Evolutionary conservation across 495 filamentous ascomycete genomes (phyloP).

Genomic region (Trichoderma orchidacearum): DNA sequence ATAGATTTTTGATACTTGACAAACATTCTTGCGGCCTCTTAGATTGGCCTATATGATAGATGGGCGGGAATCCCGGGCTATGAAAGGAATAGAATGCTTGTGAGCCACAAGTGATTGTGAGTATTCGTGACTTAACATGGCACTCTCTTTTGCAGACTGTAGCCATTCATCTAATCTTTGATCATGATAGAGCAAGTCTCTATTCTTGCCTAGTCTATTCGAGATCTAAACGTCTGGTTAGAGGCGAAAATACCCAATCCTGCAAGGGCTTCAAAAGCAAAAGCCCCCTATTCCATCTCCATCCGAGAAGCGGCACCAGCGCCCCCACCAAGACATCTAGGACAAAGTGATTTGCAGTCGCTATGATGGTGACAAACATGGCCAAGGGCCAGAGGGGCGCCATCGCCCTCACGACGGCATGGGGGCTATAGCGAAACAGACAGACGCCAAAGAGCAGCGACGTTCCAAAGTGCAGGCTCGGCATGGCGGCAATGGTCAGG

Average conservation of each 20-base stretch:
- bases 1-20: no score
- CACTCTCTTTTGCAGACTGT: no score
- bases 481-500: background rate
- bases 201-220: background rate
- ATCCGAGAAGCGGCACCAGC: background rate
- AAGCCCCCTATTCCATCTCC: background rate
- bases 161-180: no score
- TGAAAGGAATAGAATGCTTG: no score
- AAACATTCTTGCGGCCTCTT: no score
- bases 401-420: background rate
- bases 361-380: background rate
- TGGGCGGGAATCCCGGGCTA: no score
- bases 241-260: background rate
- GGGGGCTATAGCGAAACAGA: background rate
- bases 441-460: background rate
- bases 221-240: background rate
- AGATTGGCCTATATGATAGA: no score
- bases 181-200: background rate
- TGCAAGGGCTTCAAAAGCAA: background rate
- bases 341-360: background rate
- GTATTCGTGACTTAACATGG: no score
- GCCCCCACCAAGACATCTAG: background rate
- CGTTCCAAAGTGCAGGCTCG: background rate
- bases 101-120: no score
- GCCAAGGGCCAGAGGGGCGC: background rate